phyloP scores from a whole-genome alignment of 768 basidiomycete genomes.

The Pleurotus eryngii region DNA sequence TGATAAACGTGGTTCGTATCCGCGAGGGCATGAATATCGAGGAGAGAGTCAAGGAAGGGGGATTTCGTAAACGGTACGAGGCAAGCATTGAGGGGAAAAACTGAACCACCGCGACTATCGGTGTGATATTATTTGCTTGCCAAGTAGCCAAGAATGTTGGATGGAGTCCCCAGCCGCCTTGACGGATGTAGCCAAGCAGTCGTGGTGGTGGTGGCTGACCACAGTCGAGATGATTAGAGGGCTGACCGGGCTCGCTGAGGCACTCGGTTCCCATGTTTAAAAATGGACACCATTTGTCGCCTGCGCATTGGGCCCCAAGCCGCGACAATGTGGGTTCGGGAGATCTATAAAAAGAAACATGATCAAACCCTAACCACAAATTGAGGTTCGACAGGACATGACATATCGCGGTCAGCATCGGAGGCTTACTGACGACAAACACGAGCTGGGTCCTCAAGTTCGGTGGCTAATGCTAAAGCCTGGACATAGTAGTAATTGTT shows the following conservation, averaged over 20 bases:
- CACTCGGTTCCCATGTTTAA: not conserved
- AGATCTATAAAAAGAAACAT: not conserved
- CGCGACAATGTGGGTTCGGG: not conserved
- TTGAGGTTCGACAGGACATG: not conserved
- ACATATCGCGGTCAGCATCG: no score
- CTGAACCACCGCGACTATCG: no score
- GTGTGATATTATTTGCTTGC: not conserved
- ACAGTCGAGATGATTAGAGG: not conserved
- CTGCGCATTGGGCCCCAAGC: no score
- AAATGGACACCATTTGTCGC: not conserved
- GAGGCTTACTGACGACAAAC: no score
- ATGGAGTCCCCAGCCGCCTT: not conserved
- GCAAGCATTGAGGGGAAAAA: no score
- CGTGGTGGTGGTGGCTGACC: not conserved
- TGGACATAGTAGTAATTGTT: no score
- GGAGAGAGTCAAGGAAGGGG: not conserved
- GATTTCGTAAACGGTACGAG: not conserved
- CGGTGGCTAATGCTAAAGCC: no score
- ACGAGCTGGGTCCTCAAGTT: no score
- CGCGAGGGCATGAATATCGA: not conserved
- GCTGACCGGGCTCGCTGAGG: not conserved
- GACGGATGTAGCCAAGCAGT: not conserved
- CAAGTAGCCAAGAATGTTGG: not conserved
- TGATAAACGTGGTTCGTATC: not conserved
- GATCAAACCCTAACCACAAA: not conserved